Percentiles rank a stretch among this genome's conserved stretches.
These are phyloP conservation scores for Camellia oleifera DNA, from an alignment of 179 eudicot species.

Conservation along the genomic window DNA sequence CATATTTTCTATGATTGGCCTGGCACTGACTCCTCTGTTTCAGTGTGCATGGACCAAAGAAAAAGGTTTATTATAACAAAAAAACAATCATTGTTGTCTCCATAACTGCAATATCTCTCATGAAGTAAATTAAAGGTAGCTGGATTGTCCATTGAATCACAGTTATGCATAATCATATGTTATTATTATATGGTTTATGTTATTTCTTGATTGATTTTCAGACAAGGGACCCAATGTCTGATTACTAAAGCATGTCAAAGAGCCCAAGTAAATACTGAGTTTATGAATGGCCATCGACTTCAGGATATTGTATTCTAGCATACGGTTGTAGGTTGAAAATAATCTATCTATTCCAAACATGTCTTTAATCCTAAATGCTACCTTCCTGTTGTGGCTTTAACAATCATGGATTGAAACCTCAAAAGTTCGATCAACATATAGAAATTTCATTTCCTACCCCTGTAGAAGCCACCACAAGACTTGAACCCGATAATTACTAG, in stretches of 20 bases:
- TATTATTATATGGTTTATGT: neutral
- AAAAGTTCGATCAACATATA: no score
- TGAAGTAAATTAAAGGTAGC: neutral
- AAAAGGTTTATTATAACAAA: neutral
- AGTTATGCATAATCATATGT: neutral
- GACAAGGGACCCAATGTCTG: conserved; percentile 9
- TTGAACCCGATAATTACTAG: no score
- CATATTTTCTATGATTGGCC: neutral
- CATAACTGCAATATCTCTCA: neutral
- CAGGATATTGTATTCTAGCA: neutral
- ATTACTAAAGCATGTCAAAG: neutral
- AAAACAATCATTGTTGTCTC: neutral
- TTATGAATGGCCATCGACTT: neutral
- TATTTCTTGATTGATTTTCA: neutral
- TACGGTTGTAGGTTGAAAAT: neutral
- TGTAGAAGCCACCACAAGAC: no score
- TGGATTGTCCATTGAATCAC: conserved; percentile 8
- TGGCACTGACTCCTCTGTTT: conserved; percentile 5
- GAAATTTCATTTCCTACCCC: no score
- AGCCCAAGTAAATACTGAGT: neutral
- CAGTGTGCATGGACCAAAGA: conserved; percentile 13
- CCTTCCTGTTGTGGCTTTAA: no score
- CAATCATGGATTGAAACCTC: no score
- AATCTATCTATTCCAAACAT: no score
- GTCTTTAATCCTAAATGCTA: no score